A percentile compares a stretch with the other conserved stretches of the same genome.
Conservation (phyloP, 306 rosid species). For the Medicago ruthenica region DNA sequence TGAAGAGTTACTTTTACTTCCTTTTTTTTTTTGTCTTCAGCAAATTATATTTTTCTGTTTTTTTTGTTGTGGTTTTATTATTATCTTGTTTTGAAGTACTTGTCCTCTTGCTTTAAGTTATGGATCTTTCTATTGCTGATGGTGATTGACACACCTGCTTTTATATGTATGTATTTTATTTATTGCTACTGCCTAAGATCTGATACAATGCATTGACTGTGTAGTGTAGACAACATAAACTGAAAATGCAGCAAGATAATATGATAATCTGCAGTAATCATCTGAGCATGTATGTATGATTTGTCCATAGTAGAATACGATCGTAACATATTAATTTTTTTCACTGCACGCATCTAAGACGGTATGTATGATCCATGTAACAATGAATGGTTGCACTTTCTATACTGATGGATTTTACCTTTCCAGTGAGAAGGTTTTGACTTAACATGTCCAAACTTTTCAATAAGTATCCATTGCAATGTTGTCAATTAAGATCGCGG, state of each 20-base stretch:
- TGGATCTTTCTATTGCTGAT: background rate
- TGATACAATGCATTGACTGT: too few species aligned
- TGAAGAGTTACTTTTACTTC: background rate
- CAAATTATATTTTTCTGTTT: background rate
- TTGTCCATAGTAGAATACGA: background rate
- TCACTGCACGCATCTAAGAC: background rate
- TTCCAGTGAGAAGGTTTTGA: background rate
- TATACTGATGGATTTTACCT: background rate
- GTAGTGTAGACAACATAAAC: background rate
- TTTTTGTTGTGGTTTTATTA: background rate
- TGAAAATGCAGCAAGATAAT: slow-evolving; percentile 19
- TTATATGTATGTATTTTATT: too few species aligned
- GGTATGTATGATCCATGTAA: background rate
- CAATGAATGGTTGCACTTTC: background rate
- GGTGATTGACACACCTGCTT: background rate
- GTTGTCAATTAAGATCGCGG: background rate
- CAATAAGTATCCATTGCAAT: background rate
- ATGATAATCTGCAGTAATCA: background rate
- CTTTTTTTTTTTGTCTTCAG: background rate
- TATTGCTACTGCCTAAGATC: too few species aligned
- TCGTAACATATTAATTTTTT: background rate
- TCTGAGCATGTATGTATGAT: background rate
- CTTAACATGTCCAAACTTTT: background rate
- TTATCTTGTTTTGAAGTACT: too few species aligned
- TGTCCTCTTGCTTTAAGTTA: background rate